Conservation (phyloP, 192 early-diverging fungal species). For the Spinellus fusiger region DNA sequence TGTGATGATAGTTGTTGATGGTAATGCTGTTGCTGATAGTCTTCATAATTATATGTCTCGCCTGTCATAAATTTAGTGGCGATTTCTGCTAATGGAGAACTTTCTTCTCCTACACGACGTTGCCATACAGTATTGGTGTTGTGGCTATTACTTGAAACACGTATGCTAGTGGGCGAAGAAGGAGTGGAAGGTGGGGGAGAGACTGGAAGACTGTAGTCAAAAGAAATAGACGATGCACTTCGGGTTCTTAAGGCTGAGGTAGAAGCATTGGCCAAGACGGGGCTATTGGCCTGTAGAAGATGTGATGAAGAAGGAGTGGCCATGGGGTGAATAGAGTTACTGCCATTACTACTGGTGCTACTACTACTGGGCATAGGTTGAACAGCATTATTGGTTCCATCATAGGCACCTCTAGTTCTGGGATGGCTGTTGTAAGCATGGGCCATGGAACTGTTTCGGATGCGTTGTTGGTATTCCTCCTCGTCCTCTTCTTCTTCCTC, state of each 20-base stretch:
- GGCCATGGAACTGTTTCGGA: constrained; percentile 20
- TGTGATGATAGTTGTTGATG: constrained; percentile 6
- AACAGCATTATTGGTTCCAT: neutral
- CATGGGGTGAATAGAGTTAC: constrained; percentile 1
- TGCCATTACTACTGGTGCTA: neutral
- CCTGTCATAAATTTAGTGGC: constrained; percentile 46
- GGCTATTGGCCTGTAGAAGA: too few species aligned
- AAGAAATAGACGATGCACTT: neutral
- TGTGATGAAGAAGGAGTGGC: constrained; percentile 5
- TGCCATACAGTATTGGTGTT: constrained; percentile 22
- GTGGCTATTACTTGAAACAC: constrained; percentile 28
- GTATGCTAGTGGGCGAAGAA: constrained; percentile 45
- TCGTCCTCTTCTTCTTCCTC: constrained; percentile 38
- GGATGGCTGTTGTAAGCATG: neutral
- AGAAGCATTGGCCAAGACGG: constrained; percentile 1
- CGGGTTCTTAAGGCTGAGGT: neutral
- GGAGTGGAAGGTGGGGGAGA: constrained; percentile 55
- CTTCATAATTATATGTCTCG: constrained; percentile 19
- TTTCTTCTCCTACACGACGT: constrained; percentile 22
- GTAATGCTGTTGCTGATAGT: constrained; percentile 27
- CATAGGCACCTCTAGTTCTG: neutral
- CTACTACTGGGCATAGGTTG: neutral
- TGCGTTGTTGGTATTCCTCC: constrained; percentile 20
- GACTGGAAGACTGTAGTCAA: constrained; percentile 32
- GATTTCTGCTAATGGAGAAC: constrained; percentile 45